A percentile compares a stretch with the other conserved stretches of the same genome.
Conservation (phyloP, 495 filamentous ascomycete species). For the Neurospora sublineolata region DNA sequence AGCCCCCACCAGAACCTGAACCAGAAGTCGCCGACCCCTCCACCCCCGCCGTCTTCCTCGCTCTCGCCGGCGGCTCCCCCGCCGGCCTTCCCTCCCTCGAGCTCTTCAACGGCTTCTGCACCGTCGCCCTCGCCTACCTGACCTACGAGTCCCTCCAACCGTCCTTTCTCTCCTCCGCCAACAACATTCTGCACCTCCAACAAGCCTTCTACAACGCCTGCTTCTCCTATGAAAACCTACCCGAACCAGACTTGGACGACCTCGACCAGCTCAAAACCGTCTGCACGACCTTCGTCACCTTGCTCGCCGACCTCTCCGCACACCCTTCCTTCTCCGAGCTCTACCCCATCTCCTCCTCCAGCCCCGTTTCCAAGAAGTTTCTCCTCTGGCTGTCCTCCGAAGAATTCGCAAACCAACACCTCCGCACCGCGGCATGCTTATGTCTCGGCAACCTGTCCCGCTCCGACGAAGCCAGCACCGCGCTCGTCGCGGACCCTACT, state of each 20-base stretch:
- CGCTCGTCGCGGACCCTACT: constrained; percentile 32
- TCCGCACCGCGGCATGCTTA: constrained; percentile 64
- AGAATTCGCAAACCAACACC: constrained; percentile 19
- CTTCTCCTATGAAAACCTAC: constrained; percentile 12
- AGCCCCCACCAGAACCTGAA: constrained; percentile 23
- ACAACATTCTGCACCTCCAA: constrained; percentile 20
- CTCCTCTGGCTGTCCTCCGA: constrained; percentile 32
- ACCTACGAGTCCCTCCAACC: constrained; percentile 32
- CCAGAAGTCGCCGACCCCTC: constrained; percentile 20
- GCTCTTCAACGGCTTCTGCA: constrained; percentile 23
- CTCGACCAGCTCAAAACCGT: constrained; percentile 41
- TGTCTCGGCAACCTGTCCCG: constrained; percentile 69
- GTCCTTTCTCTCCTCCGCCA: constrained; percentile 26
- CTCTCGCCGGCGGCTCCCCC: constrained; percentile 13
- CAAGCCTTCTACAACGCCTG: constrained; percentile 21
- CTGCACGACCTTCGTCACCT: constrained; percentile 42
- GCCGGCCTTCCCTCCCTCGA: constrained; percentile 20
- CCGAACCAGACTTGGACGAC: constrained; percentile 33
- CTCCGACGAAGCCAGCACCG: constrained; percentile 50
- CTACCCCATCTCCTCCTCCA: constrained; percentile 16
- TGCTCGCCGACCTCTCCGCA: constrained; percentile 53
- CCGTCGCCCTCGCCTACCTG: constrained; percentile 31
- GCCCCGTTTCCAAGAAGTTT: constrained; percentile 37
- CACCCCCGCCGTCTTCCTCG: constrained; percentile 25
- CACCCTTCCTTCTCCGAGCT: constrained; percentile 38